phyloP scores from a whole-genome alignment of 139 green algal genomes.

The Trebouxia sp. region DNA sequence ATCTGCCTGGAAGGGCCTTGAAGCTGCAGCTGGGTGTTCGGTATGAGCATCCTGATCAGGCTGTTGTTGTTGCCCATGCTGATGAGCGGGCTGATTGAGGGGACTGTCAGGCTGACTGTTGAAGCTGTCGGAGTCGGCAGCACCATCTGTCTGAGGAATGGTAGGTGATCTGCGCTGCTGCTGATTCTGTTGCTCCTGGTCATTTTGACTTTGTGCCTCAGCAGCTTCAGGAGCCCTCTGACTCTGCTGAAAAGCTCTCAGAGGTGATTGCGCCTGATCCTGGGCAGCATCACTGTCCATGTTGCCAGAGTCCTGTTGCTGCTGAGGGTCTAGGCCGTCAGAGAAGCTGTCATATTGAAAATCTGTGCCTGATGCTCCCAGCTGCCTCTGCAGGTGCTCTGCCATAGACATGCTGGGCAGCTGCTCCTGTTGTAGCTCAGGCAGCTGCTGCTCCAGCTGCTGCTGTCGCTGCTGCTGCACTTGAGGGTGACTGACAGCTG shows the following conservation, averaged over 20 bases:
- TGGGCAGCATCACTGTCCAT: too few species aligned
- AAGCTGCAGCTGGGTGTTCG: too few species aligned
- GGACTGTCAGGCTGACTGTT: background rate
- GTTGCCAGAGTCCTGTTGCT: too few species aligned
- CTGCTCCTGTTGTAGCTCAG: background rate
- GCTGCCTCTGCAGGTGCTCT: background rate
- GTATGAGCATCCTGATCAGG: background rate
- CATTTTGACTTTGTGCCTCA: background rate
- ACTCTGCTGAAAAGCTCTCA: too few species aligned
- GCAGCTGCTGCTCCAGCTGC: constrained; percentile 9
- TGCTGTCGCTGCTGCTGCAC: background rate
- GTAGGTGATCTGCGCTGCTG: background rate
- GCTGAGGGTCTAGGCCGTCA: background rate
- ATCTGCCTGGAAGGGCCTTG: too few species aligned
- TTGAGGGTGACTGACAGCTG: too few species aligned
- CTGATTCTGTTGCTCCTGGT: background rate
- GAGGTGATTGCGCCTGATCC: too few species aligned
- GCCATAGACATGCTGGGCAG: background rate
- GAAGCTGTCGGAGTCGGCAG: background rate
- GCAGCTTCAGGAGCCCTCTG: background rate
- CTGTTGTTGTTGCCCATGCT: background rate
- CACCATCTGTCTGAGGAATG: background rate
- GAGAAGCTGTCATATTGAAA: constrained; percentile 23
- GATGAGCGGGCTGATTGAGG: too few species aligned
- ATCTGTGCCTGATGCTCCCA: background rate